phyloP scores from a whole-genome alignment of 1,139 yeast species.

The Blastobotrys serpentis region DNA sequence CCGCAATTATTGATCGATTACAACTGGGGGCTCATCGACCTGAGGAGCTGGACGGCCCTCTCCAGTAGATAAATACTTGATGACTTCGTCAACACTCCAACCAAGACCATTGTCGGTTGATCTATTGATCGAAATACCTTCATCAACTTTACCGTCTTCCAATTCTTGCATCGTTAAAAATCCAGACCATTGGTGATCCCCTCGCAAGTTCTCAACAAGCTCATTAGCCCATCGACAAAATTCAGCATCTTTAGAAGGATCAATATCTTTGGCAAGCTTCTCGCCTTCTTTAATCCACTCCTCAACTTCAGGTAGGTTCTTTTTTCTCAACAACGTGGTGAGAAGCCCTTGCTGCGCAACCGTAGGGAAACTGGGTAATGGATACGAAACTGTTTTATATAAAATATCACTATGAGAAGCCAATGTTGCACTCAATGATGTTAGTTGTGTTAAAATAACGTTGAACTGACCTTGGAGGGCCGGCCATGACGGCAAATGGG shows the following conservation, averaged over 20 bases:
- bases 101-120: slow-evolving; percentile 19
- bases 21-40: not conserved
- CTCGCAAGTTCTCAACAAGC: slow-evolving; percentile 51
- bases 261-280: slow-evolving; percentile 39
- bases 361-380: slow-evolving; percentile 80
- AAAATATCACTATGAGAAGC: slow-evolving; percentile 60
- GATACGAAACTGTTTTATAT: slow-evolving; percentile 71
- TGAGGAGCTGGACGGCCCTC: slow-evolving; percentile 18
- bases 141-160: slow-evolving; percentile 42
- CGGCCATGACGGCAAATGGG: slow-evolving; percentile 44
- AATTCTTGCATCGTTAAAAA: slow-evolving; percentile 54
- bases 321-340: slow-evolving; percentile 80
- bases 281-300: slow-evolving; percentile 74
- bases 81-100: slow-evolving; percentile 34
- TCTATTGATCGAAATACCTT: slow-evolving; percentile 20
- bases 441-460: slow-evolving; percentile 76
- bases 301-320: slow-evolving; percentile 84
- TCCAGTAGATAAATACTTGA: slow-evolving; percentile 32
- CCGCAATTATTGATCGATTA: not conserved
- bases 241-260: slow-evolving; percentile 35
- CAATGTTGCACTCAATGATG: slow-evolving; percentile 67
- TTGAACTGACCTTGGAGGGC: slow-evolving; percentile 77
- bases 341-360: slow-evolving; percentile 77
- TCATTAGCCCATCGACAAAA: slow-evolving; percentile 60
- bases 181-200: slow-evolving; percentile 62